Evolutionary conservation across 768 basidiomycete species (phyloP).

Genomic region (Tulasnella sp.): DNA sequence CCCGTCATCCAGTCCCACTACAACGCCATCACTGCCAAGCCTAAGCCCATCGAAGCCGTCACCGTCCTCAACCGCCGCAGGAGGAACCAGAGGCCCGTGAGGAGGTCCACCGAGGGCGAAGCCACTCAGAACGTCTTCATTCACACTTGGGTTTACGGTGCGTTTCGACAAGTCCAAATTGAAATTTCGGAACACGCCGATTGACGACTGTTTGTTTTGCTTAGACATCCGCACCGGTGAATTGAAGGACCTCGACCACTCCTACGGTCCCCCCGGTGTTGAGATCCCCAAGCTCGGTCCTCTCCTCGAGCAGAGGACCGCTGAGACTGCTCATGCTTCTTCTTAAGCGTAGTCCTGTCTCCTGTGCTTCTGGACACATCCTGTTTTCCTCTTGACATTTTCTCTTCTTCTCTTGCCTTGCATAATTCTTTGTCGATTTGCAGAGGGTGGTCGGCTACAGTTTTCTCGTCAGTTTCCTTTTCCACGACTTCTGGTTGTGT

Average conservation of each 20-base stretch:
- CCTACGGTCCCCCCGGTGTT: conserved; percentile 31
- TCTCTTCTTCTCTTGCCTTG: neutral
- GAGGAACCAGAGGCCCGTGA: neutral
- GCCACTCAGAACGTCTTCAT: conserved; percentile 28
- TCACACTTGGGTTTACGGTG: conserved; percentile 36
- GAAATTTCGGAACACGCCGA: neutral
- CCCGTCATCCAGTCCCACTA: conserved; percentile 31
- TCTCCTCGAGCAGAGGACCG: neutral
- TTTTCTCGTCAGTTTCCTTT: neutral
- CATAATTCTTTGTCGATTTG: no score
- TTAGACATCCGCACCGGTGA: conserved; percentile 32
- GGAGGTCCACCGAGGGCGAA: conserved; percentile 4
- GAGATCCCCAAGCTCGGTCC: neutral
- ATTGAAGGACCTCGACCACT: conserved; percentile 34
- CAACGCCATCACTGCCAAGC: neutral
- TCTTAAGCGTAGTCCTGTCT: neutral
- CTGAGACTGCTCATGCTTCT: neutral
- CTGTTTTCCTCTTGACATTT: neutral
- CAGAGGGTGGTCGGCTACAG: neutral
- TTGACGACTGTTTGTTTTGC: neutral
- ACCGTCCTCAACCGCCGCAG: neutral
- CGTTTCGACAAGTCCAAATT: neutral
- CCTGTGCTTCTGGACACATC: neutral
- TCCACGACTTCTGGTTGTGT: neutral
- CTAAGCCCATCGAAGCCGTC: neutral